Conservation (phyloP, 1,284 basidiomycete genomes). For the Golubevia pallescens region DNA sequence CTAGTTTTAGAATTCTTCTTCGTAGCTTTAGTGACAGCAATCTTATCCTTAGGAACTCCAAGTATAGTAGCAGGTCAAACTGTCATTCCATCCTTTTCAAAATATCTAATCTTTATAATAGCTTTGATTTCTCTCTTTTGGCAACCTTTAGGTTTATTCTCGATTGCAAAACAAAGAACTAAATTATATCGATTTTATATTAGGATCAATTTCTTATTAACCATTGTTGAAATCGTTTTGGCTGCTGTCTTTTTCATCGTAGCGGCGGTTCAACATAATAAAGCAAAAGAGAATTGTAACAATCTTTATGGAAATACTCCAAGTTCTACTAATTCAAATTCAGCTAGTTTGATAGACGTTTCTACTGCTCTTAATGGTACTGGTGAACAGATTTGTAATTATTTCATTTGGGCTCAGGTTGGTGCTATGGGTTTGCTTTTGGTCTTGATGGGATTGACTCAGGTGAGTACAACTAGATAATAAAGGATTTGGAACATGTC, state of each 20-base stretch:
- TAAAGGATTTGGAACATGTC: no score
- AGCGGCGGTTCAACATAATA: constrained; percentile 35
- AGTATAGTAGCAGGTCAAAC: constrained; percentile 48
- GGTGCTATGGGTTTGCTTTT: constrained; percentile 53
- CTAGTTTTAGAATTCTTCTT: constrained; percentile 45
- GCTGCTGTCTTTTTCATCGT: constrained; percentile 47
- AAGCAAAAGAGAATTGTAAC: constrained; percentile 30
- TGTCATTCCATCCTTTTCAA: constrained; percentile 48
- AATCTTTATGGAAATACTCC: constrained; percentile 27
- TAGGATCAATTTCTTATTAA: constrained; percentile 50
- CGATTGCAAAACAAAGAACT: constrained; percentile 37
- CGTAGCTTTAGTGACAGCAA: constrained; percentile 39
- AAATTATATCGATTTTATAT: constrained; percentile 49
- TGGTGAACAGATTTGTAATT: constrained; percentile 45
- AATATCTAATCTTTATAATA: constrained; percentile 43
- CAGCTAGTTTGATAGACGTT: constrained; percentile 9
- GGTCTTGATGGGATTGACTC: constrained; percentile 45
- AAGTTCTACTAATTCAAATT: constrained; percentile 9
- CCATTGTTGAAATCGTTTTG: constrained; percentile 30
- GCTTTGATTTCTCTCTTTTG: constrained; percentile 44
- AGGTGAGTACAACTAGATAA: no score
- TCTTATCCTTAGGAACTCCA: constrained; percentile 50
- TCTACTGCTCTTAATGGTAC: constrained; percentile 18
- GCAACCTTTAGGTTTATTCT: constrained; percentile 48
- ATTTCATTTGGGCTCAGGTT: constrained; percentile 56